phyloP scores from a whole-genome alignment of 2,329 filamentous ascomycete species.

The Ophiocordyceps camponoti-saundersi region DNA sequence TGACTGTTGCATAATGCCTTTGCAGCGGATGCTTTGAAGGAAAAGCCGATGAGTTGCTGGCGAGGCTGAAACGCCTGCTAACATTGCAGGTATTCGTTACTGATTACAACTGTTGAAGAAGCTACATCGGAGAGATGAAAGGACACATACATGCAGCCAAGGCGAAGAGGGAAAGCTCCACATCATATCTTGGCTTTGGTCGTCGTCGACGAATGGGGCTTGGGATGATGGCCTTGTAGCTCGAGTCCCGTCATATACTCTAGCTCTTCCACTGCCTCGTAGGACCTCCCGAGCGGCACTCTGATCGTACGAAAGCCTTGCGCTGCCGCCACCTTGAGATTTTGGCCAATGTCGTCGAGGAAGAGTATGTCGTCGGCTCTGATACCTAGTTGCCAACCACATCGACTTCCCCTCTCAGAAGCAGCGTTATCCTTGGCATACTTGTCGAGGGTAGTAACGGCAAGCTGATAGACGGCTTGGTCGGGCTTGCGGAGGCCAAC shows the following conservation, averaged over 20 bases:
- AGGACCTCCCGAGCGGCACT: slow-evolving; percentile 61
- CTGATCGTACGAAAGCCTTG: slow-evolving; percentile 72
- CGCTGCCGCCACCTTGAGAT: slow-evolving; percentile 62
- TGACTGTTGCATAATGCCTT: slow-evolving; percentile 10
- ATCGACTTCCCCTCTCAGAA: slow-evolving; percentile 16
- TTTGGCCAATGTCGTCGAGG: slow-evolving; percentile 87
- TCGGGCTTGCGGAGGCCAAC: slow-evolving; percentile 81
- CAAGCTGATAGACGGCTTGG: slow-evolving; percentile 59
- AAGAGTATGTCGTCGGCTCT: slow-evolving; percentile 59
- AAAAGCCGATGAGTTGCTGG: neutral
- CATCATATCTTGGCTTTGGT: slow-evolving; percentile 24
- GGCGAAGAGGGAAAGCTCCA: neutral
- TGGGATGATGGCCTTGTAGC: slow-evolving; percentile 38
- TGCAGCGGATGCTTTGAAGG: neutral
- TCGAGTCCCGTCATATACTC: slow-evolving; percentile 57
- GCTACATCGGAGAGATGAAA: neutral
- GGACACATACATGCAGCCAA: neutral
- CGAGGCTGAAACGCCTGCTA: neutral
- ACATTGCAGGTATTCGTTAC: neutral
- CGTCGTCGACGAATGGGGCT: slow-evolving; percentile 18
- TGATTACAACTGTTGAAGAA: neutral
- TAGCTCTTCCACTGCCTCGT: slow-evolving; percentile 66
- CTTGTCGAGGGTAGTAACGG: slow-evolving; percentile 48
- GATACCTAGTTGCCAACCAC: slow-evolving; percentile 33
- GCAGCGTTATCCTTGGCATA: slow-evolving; percentile 36